Evolutionary conservation across 2,329 filamentous ascomycete species (phyloP).

Genomic region (Teratosphaeria epicoccoides): DNA sequence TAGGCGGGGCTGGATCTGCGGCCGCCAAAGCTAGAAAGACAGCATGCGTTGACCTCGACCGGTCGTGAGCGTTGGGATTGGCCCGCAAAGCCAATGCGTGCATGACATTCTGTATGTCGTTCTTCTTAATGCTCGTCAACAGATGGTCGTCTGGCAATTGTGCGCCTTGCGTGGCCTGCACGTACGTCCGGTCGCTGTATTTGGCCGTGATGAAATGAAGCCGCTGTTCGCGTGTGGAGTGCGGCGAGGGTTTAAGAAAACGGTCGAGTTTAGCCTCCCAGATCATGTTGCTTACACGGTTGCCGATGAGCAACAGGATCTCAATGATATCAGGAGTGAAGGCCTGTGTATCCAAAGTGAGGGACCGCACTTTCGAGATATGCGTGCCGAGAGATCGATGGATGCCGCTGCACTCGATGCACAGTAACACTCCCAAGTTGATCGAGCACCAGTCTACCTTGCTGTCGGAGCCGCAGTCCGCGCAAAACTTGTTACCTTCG

Average conservation of each 20-base stretch:
- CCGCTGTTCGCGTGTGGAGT: conserved; percentile 77
- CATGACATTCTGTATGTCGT: conserved; percentile 86
- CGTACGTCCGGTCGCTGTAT: conserved; percentile 74
- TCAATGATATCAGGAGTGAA: conserved; percentile 97
- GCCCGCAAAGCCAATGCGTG: conserved; percentile 79
- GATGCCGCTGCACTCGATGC: conserved; percentile 96
- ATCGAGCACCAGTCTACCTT: conserved; percentile 99
- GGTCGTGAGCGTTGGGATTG: conserved; percentile 78
- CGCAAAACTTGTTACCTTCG: conserved; percentile 85
- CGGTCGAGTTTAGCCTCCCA: conserved; percentile 83
- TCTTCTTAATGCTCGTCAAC: conserved; percentile 86
- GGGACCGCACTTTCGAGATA: conserved; percentile 90
- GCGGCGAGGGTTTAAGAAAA: conserved; percentile 59
- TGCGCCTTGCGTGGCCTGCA: conserved; percentile 54
- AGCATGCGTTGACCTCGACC: conserved; percentile 75
- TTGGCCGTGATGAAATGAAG: conserved; percentile 93
- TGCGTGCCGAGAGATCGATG: conserved; percentile 93
- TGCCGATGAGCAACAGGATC: conserved; percentile 79
- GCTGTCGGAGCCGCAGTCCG: conserved; percentile 79
- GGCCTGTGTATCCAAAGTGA: conserved; percentile 89
- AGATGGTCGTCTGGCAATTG: conserved; percentile 82
- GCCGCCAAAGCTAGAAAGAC: conserved; percentile 86
- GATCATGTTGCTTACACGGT: conserved; percentile 89
- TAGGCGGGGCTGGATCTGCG: conserved; percentile 76
- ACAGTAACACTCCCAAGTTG: conserved; percentile 90